Base-by-base conservation (phyloP, 202 grass and related monocot species). In the Thinopyrum obtusiflorum region DNA sequence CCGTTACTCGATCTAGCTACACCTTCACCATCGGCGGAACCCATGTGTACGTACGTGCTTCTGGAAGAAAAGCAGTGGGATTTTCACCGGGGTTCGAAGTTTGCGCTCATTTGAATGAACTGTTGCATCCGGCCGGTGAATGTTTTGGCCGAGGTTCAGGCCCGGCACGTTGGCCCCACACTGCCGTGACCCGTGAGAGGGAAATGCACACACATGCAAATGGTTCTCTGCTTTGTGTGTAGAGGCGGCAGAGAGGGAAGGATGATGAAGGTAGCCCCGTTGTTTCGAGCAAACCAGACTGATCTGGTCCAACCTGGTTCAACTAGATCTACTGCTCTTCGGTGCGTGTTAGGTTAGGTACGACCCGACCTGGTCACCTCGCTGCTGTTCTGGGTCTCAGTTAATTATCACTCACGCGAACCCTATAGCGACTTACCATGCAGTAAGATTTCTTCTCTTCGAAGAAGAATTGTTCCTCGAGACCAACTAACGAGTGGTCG, bases 241-340 rank as follows among this genome's bases (percentile, higher is more conserved):
- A 18, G 1, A 17, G 6, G 17, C 6, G 32, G 49, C 4, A 9
- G 68, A 31, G 69, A 20, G 40, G 28, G 37, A 51, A 21, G 35
- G 18, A 18, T 8, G 82, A 47, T 61, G 47, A 69, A 74, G 62
- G 12, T 79, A 86, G 66, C 71, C 69, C 28, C 51, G 57, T 84
- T 65, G 3, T 80, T 37, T 23, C 27, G 76, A 87, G 89, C 89
- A 68, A 87, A 90, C 84, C 78, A 76, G 80, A 80, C 68, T 80
- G 61, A n/a, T 70, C 39, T 84, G 55, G 85, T 91, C 89, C 65
- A 82, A 81, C 86, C 86, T 91, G 76, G 85, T 65, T 87, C 85
- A 90, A 24, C 81, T 11, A 84, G 70, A 87, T 84, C 85, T 46
- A 87, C 85, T 82, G 63, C 53, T 2, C 33, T 23, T 33, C 8